These are phyloP conservation scores for Albugo candida DNA, from an alignment of 352 stramenopile species.

Conservation along the genomic window DNA sequence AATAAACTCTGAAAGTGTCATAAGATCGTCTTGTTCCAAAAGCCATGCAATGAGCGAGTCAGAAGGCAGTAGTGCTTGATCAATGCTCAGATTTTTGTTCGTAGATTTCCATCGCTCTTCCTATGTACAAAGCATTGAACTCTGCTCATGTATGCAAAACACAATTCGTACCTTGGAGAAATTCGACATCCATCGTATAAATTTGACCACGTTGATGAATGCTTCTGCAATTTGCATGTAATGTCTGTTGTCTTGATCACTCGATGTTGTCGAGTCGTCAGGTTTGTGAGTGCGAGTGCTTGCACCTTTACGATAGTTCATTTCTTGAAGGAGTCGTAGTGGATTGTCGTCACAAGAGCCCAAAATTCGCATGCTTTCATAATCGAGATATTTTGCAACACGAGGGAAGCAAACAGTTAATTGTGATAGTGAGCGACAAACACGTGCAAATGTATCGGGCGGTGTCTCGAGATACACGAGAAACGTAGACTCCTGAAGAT, in stretches of 20 bases:
- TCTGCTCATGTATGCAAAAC: not conserved
- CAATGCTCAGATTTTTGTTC: constrained; percentile 32
- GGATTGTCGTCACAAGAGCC: constrained; percentile 39
- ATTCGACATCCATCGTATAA: constrained; percentile 8
- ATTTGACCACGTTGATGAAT: constrained; percentile 37
- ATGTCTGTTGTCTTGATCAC: constrained; percentile 26
- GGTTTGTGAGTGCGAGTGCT: constrained; percentile 10
- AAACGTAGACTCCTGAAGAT: constrained; percentile 29
- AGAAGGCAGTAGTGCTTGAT: constrained; percentile 35
- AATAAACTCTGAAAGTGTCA: constrained; percentile 37
- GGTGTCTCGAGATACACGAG: constrained; percentile 42
- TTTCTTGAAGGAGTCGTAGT: constrained; percentile 23
- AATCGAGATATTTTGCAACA: constrained; percentile 19
- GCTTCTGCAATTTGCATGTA: constrained; percentile 34
- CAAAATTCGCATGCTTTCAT: constrained; percentile 23
- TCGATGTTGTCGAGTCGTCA: constrained; percentile 18
- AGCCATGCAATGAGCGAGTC: constrained; percentile 38
- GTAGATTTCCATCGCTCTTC: constrained; percentile 34
- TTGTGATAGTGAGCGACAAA: constrained; percentile 16
- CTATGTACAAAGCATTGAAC: not conserved
- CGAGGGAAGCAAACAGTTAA: not conserved
- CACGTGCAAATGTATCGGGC: constrained; percentile 26
- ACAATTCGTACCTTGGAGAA: not conserved
- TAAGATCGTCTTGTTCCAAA: constrained; percentile 30
- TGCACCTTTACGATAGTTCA: constrained; percentile 46